Evolutionary conservation across 495 filamentous ascomycete genomes (phyloP).

Genomic region (Tuber calosporum): DNA sequence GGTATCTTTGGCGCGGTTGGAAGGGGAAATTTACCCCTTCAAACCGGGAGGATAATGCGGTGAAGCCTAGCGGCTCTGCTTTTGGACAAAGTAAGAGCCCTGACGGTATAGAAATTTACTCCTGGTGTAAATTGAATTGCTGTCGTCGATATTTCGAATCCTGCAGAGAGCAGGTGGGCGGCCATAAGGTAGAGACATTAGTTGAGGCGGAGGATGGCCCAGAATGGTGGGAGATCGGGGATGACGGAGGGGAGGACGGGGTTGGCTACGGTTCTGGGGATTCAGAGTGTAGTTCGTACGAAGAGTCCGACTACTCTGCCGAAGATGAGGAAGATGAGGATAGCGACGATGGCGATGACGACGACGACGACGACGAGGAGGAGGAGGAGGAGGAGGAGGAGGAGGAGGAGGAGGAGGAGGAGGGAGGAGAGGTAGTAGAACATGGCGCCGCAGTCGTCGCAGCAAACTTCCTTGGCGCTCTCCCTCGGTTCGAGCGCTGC

Average conservation of each 20-base stretch:
- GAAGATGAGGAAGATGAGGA: conserved; percentile 13
- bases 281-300: conserved; percentile 4
- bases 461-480: background rate
- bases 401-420: conserved; percentile 15
- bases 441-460: background rate
- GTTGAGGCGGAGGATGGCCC: background rate
- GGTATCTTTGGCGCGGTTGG: conserved; percentile 28
- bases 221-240: conserved; percentile 32
- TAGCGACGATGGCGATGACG: conserved; percentile 8
- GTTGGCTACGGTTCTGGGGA: background rate
- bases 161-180: background rate
- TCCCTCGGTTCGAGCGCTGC: background rate
- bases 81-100: conserved; percentile 7
- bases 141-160: background rate
- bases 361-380: conserved; percentile 3
- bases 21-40: conserved; percentile 22
- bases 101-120: conserved; percentile 2
- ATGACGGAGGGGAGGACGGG: conserved; percentile 5
- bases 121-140: conserved; percentile 5
- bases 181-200: background rate
- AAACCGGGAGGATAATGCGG: conserved; percentile 4
- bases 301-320: conserved; percentile 14
- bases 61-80: conserved; percentile 17
- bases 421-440: background rate
- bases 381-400: conserved; percentile 14